phyloP scores from a whole-genome alignment of 2,329 filamentous ascomycete species.

The Talaromyces atroroseus region DNA sequence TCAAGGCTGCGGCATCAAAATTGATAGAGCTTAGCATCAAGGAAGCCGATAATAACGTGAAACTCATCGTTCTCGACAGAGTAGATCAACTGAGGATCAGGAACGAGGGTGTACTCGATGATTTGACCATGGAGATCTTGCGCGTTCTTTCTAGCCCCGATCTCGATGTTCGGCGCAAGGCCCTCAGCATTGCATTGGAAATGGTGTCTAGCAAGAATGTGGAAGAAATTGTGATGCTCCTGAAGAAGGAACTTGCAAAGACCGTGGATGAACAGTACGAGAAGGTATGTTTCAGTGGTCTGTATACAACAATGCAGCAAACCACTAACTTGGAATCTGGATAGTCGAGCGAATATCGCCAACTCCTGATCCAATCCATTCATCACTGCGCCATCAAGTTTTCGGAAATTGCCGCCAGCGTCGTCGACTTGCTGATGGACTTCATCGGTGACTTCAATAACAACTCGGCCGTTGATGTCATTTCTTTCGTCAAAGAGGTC shows the following conservation, averaged over 20 bases:
- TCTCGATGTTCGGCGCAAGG: constrained; percentile 90
- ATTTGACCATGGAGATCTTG: constrained; percentile 93
- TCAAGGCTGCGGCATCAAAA: constrained; percentile 92
- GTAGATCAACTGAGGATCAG: constrained; percentile 82
- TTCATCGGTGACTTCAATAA: constrained; percentile 99
- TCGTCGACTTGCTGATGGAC: constrained; percentile 96
- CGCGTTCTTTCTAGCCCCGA: constrained; percentile 92
- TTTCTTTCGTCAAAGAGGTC: constrained; percentile 97
- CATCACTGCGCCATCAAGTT: constrained; percentile 99
- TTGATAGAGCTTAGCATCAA: constrained; percentile 97
- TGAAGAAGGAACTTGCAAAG: constrained; percentile 97
- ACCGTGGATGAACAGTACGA: constrained; percentile 98
- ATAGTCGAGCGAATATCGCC: constrained; percentile 82
- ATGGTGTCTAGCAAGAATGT: constrained; percentile 99
- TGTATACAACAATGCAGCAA: neutral
- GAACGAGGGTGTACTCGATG: constrained; percentile 87
- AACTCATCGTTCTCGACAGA: constrained; percentile 92
- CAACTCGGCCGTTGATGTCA: constrained; percentile 91
- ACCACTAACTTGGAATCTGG: neutral
- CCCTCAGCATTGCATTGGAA: constrained; percentile 80
- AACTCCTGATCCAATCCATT: constrained; percentile 92
- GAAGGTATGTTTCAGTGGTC: constrained; percentile 51
- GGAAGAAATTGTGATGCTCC: constrained; percentile 87
- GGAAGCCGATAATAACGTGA: constrained; percentile 98
- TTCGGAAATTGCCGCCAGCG: constrained; percentile 93